These are phyloP conservation scores for Phyllosticta ampelicida DNA, from an alignment of 2,329 filamentous ascomycete genomes.

Conservation along the genomic window DNA sequence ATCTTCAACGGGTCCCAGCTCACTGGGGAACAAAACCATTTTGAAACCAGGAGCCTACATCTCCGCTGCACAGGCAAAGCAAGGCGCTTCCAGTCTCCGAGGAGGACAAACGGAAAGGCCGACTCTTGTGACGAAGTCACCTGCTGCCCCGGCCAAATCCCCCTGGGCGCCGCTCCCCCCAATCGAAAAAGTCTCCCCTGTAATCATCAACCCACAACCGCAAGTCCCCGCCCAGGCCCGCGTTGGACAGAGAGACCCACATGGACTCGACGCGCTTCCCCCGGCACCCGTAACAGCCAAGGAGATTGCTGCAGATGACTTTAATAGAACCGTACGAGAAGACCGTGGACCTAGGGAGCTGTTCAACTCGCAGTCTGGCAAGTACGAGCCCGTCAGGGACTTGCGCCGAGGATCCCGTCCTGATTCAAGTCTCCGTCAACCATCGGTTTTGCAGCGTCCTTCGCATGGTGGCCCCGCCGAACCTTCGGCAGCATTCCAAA, in stretches of 20 bases:
- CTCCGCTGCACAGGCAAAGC: slow-evolving; percentile 25
- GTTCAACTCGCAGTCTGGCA: slow-evolving; percentile 89
- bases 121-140: slow-evolving; percentile 61
- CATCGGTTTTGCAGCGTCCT: slow-evolving; percentile 68
- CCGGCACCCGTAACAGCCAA: slow-evolving; percentile 48
- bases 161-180: slow-evolving; percentile 85
- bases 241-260: slow-evolving; percentile 45
- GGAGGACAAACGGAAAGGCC: slow-evolving; percentile 59
- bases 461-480: slow-evolving; percentile 57
- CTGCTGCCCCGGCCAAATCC: slow-evolving; percentile 66
- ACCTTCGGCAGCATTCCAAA: slow-evolving; percentile 79
- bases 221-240: slow-evolving; percentile 36
- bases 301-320: slow-evolving; percentile 90
- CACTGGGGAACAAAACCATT: slow-evolving; percentile 35
- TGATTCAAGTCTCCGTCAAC: slow-evolving; percentile 60
- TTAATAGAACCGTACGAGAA: slow-evolving; percentile 77
- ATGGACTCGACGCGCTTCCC: slow-evolving; percentile 44
- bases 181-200: slow-evolving; percentile 67
- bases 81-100: slow-evolving; percentile 26
- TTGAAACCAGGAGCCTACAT: slow-evolving; percentile 36
- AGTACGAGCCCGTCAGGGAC: slow-evolving; percentile 80
- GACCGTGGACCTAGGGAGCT: slow-evolving; percentile 62
- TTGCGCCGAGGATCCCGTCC: slow-evolving; percentile 58
- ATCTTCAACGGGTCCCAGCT: slow-evolving; percentile 18
- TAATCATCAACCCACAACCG: slow-evolving; percentile 46